Conservation (phyloP, 2,329 filamentous ascomycete genomes). For the Exserohilum turcica region DNA sequence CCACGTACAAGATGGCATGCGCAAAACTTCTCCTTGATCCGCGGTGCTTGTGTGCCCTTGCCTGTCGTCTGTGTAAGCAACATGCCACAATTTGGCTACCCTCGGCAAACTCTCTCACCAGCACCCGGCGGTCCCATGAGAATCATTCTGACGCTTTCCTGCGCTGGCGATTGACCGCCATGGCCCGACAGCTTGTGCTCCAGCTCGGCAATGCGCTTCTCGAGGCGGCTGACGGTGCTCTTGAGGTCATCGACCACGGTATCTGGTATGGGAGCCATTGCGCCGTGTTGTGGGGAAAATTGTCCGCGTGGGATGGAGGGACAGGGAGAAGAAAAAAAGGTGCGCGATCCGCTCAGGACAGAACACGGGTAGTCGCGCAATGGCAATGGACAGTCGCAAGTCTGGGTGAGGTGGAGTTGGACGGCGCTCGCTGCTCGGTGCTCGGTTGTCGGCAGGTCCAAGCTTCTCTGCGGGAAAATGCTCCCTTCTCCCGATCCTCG, state of each 20-base stretch:
- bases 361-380: constrained; percentile 26
- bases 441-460: constrained; percentile 16
- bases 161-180: constrained; percentile 45
- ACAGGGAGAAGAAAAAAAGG: constrained; percentile 15
- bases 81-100: constrained; percentile 1
- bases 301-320: constrained; percentile 7
- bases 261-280: constrained; percentile 88
- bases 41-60: constrained; percentile 98
- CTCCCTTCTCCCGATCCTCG: constrained; percentile 19
- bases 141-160: constrained; percentile 86
- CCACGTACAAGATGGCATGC: constrained; percentile 89
- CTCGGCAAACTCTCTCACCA: constrained; percentile 64
- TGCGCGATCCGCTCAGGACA: constrained; percentile 24
- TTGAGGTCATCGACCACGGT: constrained; percentile 80
- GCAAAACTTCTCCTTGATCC: constrained; percentile 97
- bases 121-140: constrained; percentile 96
- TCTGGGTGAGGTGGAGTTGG: constrained; percentile 16
- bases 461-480: constrained; percentile 21
- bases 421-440: constrained; percentile 13
- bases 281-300: constrained; percentile 20
- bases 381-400: constrained; percentile 23
- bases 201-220: constrained; percentile 82
- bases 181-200: constrained; percentile 69
- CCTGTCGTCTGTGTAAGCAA: constrained; percentile 60
- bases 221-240: constrained; percentile 80